Evolutionary conservation across 306 rosid genomes (phyloP).

Genomic region (Vigna radiata): DNA sequence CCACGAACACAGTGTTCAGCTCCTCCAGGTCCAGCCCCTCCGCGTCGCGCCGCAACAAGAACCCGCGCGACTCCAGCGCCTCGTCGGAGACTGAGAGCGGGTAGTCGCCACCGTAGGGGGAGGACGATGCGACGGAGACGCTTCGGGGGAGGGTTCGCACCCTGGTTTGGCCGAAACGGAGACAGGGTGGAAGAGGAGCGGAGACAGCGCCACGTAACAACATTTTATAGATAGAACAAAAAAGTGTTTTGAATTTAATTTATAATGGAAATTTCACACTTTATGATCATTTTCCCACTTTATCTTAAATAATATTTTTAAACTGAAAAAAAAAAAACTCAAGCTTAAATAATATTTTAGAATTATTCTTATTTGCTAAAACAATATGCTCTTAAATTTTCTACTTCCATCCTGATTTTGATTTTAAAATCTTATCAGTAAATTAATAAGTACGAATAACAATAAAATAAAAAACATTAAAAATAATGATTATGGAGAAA

Average conservation of each 20-base stretch:
- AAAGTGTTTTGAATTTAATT: neutral
- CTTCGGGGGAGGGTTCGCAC: constrained; percentile 27
- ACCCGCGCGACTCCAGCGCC: constrained; percentile 71
- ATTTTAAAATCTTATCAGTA: no score
- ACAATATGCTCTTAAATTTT: no score
- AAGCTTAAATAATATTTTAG: no score
- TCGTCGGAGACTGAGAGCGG: constrained; percentile 62
- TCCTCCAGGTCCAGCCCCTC: constrained; percentile 72
- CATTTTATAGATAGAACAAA: constrained; percentile 43
- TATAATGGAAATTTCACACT: neutral
- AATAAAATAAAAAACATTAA: no score
- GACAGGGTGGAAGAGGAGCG: constrained; percentile 45
- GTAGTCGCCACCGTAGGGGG: constrained; percentile 26
- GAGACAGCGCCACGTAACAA: constrained; percentile 62
- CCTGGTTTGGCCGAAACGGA: constrained; percentile 6
- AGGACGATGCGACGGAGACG: constrained; percentile 45
- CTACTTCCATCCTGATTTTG: no score
- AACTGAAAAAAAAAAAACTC: no score
- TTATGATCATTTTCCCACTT: no score
- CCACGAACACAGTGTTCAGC: constrained; percentile 76
- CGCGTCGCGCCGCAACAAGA: constrained; percentile 63
- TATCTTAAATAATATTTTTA: no score
- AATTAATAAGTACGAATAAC: no score
- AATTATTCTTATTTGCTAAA: no score
- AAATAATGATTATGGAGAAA: no score